phyloP scores from a whole-genome alignment of 2,329 filamentous ascomycete genomes.

The Chalara sp. region DNA sequence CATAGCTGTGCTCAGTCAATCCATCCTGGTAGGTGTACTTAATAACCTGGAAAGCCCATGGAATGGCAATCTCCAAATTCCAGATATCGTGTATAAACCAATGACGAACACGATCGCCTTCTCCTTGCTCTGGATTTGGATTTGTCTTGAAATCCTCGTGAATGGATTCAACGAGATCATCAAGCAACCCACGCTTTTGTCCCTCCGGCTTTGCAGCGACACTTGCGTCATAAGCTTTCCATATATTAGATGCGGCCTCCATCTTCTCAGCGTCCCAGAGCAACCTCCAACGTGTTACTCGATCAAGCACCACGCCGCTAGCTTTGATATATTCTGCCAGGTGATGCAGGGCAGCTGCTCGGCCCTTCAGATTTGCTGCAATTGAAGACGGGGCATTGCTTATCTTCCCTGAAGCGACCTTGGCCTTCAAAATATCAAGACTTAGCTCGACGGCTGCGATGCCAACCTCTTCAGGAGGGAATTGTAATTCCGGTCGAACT shows the following conservation, averaged over 20 bases:
- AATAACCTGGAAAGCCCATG: constrained; percentile 72
- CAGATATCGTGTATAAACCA: constrained; percentile 78
- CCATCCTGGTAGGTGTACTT: constrained; percentile 63
- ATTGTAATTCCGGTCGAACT: constrained; percentile 57
- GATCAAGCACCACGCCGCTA: constrained; percentile 59
- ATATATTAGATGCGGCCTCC: constrained; percentile 70
- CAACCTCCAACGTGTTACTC: constrained; percentile 67
- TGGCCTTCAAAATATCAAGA: constrained; percentile 72
- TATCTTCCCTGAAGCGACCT: constrained; percentile 59
- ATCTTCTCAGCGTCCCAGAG: constrained; percentile 90
- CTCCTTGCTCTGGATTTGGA: constrained; percentile 55
- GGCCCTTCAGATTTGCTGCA: constrained; percentile 70
- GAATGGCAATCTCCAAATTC: constrained; percentile 66
- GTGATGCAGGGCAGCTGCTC: constrained; percentile 66
- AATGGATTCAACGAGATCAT: constrained; percentile 69
- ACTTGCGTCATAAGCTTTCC: constrained; percentile 71
- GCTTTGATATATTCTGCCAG: constrained; percentile 66
- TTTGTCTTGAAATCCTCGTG: constrained; percentile 70
- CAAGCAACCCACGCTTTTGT: constrained; percentile 63
- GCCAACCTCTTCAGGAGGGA: constrained; percentile 64
- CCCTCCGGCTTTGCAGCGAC: constrained; percentile 51
- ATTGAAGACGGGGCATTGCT: constrained; percentile 67
- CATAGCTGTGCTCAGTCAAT: constrained; percentile 44
- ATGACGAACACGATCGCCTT: constrained; percentile 73
- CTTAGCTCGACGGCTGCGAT: constrained; percentile 74